These are phyloP conservation scores for Pythium phragmiticola DNA, from an alignment of 352 stramenopile species.

Conservation along the genomic window DNA sequence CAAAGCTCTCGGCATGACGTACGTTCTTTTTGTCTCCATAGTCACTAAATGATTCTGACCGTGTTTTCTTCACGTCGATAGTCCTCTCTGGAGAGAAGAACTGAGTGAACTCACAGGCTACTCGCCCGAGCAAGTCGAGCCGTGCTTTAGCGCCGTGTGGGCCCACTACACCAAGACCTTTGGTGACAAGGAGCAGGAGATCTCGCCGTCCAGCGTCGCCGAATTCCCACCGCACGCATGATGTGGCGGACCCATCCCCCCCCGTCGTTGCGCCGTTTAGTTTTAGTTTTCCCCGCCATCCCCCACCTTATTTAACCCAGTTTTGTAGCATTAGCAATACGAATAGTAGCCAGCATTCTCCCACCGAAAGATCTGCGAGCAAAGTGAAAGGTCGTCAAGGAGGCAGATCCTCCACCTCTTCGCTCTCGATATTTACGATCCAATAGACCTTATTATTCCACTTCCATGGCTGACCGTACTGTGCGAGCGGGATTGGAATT, in stretches of 20 bases:
- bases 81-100: constrained; percentile 81
- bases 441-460: constrained; percentile 16
- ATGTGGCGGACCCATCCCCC: not conserved
- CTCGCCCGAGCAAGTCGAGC: constrained; percentile 72
- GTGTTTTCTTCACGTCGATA: constrained; percentile 14
- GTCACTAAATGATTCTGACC: not conserved
- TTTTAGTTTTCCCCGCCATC: constrained; percentile 7
- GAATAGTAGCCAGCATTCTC: constrained; percentile 10
- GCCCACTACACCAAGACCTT: constrained; percentile 77
- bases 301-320: constrained; percentile 27
- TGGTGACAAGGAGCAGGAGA: constrained; percentile 68
- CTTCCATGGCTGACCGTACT: not conserved
- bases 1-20: constrained; percentile 74
- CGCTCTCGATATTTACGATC: not conserved
- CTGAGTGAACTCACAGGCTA: constrained; percentile 80
- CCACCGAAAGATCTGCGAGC: constrained; percentile 5
- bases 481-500: not conserved
- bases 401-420: constrained; percentile 1
- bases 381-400: constrained; percentile 10
- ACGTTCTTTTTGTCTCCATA: constrained; percentile 13
- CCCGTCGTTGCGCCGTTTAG: constrained; percentile 13
- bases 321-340: constrained; percentile 28
- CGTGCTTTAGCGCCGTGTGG: constrained; percentile 85
- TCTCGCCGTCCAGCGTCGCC: constrained; percentile 68
- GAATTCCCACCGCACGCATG: constrained; percentile 33